Percentiles rank a stretch among this genome's conserved stretches.
Evolutionary conservation across 805 yeast species (phyloP).

Genomic region (Candida qinlingensis): DNA sequence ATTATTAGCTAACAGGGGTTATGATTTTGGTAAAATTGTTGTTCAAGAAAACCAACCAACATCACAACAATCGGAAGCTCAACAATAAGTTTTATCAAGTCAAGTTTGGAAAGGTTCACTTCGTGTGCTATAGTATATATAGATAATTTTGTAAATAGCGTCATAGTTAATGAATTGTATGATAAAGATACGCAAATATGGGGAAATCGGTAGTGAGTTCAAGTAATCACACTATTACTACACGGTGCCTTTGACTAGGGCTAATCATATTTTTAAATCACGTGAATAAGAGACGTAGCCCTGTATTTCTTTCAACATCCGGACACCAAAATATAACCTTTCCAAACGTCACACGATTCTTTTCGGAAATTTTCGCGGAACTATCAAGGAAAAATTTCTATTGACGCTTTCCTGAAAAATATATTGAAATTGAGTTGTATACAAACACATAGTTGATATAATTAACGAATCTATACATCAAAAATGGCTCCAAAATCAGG

Average conservation of each 20-base stretch:
- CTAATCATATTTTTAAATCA: not conserved
- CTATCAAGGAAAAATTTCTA: not conserved
- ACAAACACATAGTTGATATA: not conserved
- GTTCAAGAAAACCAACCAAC: constrained; percentile 1
- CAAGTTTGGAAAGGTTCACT: no score
- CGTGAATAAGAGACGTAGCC: not conserved
- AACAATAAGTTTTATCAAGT: not conserved
- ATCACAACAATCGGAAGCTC: not conserved
- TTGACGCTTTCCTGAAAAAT: constrained; percentile 2
- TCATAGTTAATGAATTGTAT: constrained; percentile 10
- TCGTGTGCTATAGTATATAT: not conserved
- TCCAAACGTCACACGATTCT: not conserved
- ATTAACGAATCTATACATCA: constrained; percentile 14
- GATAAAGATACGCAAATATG: not conserved
- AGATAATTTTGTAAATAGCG: constrained; percentile 7
- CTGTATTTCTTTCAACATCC: not conserved
- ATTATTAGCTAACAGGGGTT: constrained; percentile 36
- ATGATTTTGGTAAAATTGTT: constrained; percentile 29
- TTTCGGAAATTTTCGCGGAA: not conserved
- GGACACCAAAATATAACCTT: not conserved
- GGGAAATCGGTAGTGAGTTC: not conserved
- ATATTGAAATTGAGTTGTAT: constrained; percentile 2
- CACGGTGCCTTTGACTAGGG: not conserved
- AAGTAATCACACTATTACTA: no score
- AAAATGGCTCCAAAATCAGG: constrained; percentile 53